phyloP scores from a whole-genome alignment of 2,329 filamentous ascomycete species.

The Ascochyta rabiei region DNA sequence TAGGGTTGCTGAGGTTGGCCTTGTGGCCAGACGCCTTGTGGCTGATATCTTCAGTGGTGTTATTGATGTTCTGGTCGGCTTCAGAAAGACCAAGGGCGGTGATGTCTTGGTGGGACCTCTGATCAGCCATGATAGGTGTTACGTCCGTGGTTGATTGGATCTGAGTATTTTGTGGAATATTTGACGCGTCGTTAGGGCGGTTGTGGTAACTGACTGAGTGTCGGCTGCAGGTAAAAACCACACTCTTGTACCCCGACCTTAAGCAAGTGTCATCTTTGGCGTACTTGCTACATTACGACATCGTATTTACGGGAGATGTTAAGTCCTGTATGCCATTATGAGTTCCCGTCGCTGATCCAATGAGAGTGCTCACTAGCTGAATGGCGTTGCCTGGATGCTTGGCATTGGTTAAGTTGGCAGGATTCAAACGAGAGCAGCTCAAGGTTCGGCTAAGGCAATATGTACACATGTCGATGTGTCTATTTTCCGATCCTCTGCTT shows the following conservation, averaged over 20 bases:
- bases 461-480: background rate
- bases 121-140: background rate
- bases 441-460: no score
- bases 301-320: background rate
- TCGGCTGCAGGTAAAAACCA: background rate
- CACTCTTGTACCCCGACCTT: background rate
- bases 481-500: constrained; percentile 8
- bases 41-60: constrained; percentile 22
- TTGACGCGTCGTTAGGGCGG: no score
- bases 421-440: no score
- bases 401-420: background rate
- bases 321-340: background rate
- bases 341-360: background rate
- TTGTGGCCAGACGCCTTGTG: constrained; percentile 49
- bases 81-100: constrained; percentile 17
- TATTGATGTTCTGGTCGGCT: constrained; percentile 22
- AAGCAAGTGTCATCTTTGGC: background rate
- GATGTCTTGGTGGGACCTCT: constrained; percentile 15
- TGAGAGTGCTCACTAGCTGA: background rate
- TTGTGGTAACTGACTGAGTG: background rate
- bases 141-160: background rate
- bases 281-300: background rate
- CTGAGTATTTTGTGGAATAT: no score
- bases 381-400: background rate
- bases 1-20: constrained; percentile 56